phyloP scores from a whole-genome alignment of 352 stramenopile genomes.

The Phytopythium cucurbitacearum region DNA sequence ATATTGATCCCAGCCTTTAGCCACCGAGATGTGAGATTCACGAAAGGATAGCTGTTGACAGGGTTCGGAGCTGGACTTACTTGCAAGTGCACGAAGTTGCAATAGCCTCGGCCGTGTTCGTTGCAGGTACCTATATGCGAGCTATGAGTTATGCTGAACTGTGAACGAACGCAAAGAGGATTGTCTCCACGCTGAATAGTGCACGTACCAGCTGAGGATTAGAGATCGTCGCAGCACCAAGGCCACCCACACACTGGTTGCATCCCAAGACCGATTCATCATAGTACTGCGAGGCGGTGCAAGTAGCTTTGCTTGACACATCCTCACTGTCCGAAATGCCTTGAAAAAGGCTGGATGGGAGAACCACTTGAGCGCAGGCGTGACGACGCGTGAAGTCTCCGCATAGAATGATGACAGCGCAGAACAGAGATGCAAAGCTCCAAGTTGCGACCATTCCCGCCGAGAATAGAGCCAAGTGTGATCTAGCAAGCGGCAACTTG shows the following conservation, averaged over 20 bases:
- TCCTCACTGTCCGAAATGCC: too few relatives aligned
- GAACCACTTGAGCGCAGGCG: too few relatives aligned
- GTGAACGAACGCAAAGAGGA: not conserved
- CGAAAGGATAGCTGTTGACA: too few relatives aligned
- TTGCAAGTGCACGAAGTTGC: constrained; percentile 38
- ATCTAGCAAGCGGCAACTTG: too few relatives aligned
- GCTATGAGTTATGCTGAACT: not conserved
- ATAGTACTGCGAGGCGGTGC: constrained; percentile 46
- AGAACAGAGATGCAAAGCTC: too few relatives aligned
- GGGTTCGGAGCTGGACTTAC: constrained; percentile 11
- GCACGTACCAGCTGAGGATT: constrained; percentile 33
- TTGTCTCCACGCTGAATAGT: not conserved
- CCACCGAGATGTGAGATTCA: not conserved
- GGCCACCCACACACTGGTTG: constrained; percentile 35
- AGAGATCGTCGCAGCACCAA: constrained; percentile 22
- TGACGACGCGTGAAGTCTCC: too few relatives aligned
- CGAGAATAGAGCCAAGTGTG: too few relatives aligned
- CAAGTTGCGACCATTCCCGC: too few relatives aligned
- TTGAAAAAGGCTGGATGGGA: too few relatives aligned
- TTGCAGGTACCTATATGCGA: constrained; percentile 28
- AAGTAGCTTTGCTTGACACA: constrained; percentile 14
- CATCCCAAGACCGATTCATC: constrained; percentile 51
- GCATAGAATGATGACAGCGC: too few relatives aligned
- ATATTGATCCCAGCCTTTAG: constrained; percentile 16
- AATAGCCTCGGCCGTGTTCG: constrained; percentile 11